phyloP scores from a whole-genome alignment of 352 stramenopile species.

The Pythium phragmitis region DNA sequence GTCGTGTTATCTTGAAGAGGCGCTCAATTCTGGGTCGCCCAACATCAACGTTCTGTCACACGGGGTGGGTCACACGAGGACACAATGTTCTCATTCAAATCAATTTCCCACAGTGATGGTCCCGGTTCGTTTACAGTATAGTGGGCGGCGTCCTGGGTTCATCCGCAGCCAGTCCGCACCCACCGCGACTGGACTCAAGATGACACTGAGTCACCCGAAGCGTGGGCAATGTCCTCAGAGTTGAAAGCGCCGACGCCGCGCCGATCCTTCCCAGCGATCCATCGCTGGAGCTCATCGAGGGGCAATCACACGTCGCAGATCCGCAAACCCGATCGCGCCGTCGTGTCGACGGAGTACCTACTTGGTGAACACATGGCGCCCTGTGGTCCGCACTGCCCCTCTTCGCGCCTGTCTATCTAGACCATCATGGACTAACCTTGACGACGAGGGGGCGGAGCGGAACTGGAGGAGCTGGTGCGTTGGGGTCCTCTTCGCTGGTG shows the following conservation, averaged over 20 bases:
- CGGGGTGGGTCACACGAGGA: neutral
- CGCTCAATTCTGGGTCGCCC: neutral
- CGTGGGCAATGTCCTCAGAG: slow-evolving; percentile 42
- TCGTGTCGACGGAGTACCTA: slow-evolving; percentile 49
- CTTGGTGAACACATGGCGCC: slow-evolving; percentile 38
- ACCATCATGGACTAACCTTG: neutral
- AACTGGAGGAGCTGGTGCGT: neutral
- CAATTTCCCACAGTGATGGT: too few species aligned
- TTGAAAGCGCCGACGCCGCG: slow-evolving; percentile 40
- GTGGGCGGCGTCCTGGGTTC: neutral
- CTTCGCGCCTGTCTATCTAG: neutral
- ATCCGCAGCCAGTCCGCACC: neutral
- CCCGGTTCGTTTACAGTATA: too few species aligned
- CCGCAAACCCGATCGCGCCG: slow-evolving; percentile 46
- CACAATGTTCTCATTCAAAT: neutral
- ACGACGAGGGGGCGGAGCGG: neutral
- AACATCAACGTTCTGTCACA: neutral
- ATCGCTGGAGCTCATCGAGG: slow-evolving; percentile 47
- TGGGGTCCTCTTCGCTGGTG: neutral
- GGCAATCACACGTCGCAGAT: slow-evolving; percentile 40
- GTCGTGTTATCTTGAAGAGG: neutral
- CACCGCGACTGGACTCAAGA: neutral
- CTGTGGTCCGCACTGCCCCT: neutral
- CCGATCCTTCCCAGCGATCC: slow-evolving; percentile 50
- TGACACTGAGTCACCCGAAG: slow-evolving; percentile 8